phyloP scores from a whole-genome alignment of 768 basidiomycete genomes.

The Podaxis sp. region DNA sequence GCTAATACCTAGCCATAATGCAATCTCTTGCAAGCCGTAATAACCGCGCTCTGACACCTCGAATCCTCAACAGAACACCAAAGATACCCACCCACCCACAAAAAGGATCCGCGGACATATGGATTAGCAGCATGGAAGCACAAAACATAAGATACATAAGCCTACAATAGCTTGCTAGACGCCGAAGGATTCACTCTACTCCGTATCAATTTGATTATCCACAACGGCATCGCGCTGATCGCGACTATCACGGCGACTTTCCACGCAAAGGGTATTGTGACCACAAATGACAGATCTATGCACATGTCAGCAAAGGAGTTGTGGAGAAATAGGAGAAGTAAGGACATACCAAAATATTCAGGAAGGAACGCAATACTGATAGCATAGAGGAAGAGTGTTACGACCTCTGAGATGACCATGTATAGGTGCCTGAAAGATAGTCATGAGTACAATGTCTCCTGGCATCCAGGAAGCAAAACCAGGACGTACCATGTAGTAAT shows the following conservation, averaged over 20 bases:
- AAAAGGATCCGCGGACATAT: background rate
- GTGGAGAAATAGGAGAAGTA: background rate
- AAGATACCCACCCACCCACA: background rate
- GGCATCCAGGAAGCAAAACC: background rate
- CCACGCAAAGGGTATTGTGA: constrained; percentile 86
- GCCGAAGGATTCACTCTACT: constrained; percentile 88
- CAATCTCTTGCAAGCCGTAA: background rate
- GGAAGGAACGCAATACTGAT: constrained; percentile 92
- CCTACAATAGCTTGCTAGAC: constrained; percentile 84
- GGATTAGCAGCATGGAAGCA: background rate
- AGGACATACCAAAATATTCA: constrained; percentile 88
- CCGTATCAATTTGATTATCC: constrained; percentile 85
- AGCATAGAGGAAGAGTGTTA: constrained; percentile 85
- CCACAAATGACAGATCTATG: constrained; percentile 88
- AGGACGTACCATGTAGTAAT: constrained; percentile 87
- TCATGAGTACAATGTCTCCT: background rate
- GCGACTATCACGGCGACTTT: constrained; percentile 95
- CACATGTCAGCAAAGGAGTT: background rate
- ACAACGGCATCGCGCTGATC: constrained; percentile 89
- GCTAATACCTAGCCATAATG: background rate
- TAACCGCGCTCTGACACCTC: background rate
- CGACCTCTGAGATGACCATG: constrained; percentile 91
- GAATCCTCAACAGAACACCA: background rate
- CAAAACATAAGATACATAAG: background rate
- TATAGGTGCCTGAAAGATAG: constrained; percentile 73